A percentile compares a stretch with the other conserved stretches of the same genome.
phyloP scores from a whole-genome alignment of 2,329 filamentous ascomycete genomes.

The Dothistroma septosporum region DNA sequence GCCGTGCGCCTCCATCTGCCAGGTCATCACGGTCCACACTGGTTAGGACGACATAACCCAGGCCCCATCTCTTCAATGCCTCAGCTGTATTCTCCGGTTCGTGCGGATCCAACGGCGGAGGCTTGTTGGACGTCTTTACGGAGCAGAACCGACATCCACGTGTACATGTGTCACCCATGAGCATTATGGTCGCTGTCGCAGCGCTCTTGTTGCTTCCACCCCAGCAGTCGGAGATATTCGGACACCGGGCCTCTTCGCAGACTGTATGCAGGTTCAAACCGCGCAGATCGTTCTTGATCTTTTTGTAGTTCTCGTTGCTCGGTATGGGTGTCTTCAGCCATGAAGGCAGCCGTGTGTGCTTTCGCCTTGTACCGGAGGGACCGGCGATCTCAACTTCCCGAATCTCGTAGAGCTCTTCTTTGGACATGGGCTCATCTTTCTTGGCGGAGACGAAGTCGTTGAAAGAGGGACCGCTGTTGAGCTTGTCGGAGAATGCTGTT shows the following conservation, averaged over 20 bases:
- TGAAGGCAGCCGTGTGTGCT: slow-evolving; percentile 71
- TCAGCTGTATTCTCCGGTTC: slow-evolving; percentile 97
- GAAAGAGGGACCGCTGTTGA: slow-evolving; percentile 63
- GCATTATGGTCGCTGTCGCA: slow-evolving; percentile 96
- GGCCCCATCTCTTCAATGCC: slow-evolving; percentile 83
- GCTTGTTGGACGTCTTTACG: slow-evolving; percentile 78
- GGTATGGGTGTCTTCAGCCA: slow-evolving; percentile 98
- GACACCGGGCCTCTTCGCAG: slow-evolving; percentile 94
- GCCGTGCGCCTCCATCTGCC: slow-evolving; percentile 76
- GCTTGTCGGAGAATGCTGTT: slow-evolving; percentile 58
- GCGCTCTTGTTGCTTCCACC: slow-evolving; percentile 82
- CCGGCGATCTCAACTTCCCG: slow-evolving; percentile 57
- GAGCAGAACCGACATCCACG: slow-evolving; percentile 94
- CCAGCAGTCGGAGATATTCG: slow-evolving; percentile 98
- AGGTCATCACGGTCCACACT: slow-evolving; percentile 92
- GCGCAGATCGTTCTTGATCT: slow-evolving; percentile 88
- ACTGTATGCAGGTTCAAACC: slow-evolving; percentile 90
- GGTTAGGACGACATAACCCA: slow-evolving; percentile 94
- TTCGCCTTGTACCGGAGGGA: slow-evolving; percentile 58
- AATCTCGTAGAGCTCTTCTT: slow-evolving; percentile 55
- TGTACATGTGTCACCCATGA: slow-evolving; percentile 98
- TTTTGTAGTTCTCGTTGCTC: slow-evolving; percentile 79
- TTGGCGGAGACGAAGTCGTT: slow-evolving; percentile 56
- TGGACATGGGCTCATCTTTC: slow-evolving; percentile 37
- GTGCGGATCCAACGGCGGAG: slow-evolving; percentile 83